Percentiles rank a stretch among this genome's conserved stretches.
phyloP scores from a whole-genome alignment of 2,329 filamentous ascomycete species.

The Clonostachys rhizophaga region DNA sequence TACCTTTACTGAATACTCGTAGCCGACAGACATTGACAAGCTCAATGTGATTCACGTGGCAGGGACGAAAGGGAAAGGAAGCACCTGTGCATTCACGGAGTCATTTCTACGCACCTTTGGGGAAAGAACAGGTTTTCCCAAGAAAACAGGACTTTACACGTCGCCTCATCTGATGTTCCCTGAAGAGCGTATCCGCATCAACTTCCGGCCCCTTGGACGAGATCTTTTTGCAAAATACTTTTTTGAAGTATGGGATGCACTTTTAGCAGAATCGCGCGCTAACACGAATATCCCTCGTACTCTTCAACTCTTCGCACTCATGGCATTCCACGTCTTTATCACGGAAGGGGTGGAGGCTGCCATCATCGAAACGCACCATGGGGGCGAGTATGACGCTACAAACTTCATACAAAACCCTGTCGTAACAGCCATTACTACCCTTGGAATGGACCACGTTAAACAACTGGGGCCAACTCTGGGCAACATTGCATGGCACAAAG shows the following conservation, averaged over 20 bases:
- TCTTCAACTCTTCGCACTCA: conserved; percentile 29
- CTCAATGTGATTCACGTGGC: conserved; percentile 43
- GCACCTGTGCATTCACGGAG: conserved; percentile 40
- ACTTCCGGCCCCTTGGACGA: conserved; percentile 25
- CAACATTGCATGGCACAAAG: conserved; percentile 71
- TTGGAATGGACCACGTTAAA: conserved; percentile 66
- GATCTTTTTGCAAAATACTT: conserved; percentile 35
- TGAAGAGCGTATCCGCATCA: conserved; percentile 35
- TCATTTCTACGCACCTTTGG: conserved; percentile 28
- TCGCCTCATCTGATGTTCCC: conserved; percentile 39
- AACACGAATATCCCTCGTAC: not conserved
- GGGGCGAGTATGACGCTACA: conserved; percentile 65
- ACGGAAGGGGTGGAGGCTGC: conserved; percentile 57
- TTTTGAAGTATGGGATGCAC: conserved; percentile 33
- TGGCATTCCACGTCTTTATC: conserved; percentile 64
- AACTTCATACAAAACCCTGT: conserved; percentile 57
- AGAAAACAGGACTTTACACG: conserved; percentile 40
- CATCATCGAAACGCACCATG: conserved; percentile 64
- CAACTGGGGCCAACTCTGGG: conserved; percentile 59
- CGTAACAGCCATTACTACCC: conserved; percentile 55
- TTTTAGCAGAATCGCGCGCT: conserved; percentile 8
- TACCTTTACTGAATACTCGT: not conserved
- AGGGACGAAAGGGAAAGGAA: conserved; percentile 52
- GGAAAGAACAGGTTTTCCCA: conserved; percentile 9
- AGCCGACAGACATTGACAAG: not conserved